A percentile compares a stretch with the other conserved stretches of the same genome.
Evolutionary conservation across 148 eudicot species (phyloP).

Genomic region (Cornus florida): DNA sequence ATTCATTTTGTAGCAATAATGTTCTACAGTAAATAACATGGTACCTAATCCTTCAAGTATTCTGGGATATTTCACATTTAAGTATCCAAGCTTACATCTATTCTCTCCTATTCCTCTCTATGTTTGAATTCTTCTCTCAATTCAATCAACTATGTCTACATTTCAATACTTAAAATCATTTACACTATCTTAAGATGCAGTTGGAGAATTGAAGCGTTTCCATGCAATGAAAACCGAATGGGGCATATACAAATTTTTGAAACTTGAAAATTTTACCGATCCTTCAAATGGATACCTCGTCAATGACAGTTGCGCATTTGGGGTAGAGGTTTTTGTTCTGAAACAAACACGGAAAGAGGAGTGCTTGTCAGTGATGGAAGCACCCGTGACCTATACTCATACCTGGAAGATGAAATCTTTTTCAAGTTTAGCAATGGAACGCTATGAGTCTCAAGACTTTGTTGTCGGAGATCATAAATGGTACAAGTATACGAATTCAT

Average conservation of each 20-base stretch:
- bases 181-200: slow-evolving; percentile 1
- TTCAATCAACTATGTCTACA: background rate
- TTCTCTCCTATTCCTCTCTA: background rate
- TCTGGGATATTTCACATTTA: too few relatives aligned
- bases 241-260: slow-evolving; percentile 17
- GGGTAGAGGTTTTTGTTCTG: slow-evolving; percentile 19
- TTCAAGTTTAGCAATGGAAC: background rate
- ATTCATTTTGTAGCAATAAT: too few relatives aligned
- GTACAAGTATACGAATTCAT: background rate
- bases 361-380: slow-evolving; percentile 8
- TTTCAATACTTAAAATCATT: background rate
- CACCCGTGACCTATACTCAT: background rate
- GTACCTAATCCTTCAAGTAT: too few relatives aligned
- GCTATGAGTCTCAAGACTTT: slow-evolving; percentile 16
- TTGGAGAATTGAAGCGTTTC: slow-evolving; percentile 12
- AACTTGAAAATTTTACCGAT: slow-evolving; percentile 10
- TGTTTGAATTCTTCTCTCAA: too few relatives aligned
- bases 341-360: slow-evolving; percentile 22
- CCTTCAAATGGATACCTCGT: slow-evolving; percentile 22
- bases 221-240: slow-evolving; percentile 24
- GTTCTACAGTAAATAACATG: too few relatives aligned
- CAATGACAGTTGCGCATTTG: slow-evolving; percentile 19
- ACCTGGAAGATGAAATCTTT: slow-evolving; percentile 18
- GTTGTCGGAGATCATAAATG: slow-evolving; percentile 17
- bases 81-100: background rate